phyloP scores from a whole-genome alignment of 331 rosid genomes.

The Rhamnella rubrinervis region DNA sequence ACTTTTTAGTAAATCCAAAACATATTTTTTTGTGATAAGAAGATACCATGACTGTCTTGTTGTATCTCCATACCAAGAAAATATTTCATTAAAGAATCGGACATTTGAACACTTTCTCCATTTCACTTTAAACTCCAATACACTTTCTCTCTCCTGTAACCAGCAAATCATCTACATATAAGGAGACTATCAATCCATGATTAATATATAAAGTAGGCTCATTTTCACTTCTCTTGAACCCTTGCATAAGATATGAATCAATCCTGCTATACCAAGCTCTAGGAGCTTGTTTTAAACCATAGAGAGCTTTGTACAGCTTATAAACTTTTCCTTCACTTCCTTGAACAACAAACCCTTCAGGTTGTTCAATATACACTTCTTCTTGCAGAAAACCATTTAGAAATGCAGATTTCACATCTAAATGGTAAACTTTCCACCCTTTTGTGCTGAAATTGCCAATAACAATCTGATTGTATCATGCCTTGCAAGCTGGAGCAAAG shows the following conservation, averaged over 20 bases:
- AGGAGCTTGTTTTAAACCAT: neutral
- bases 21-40: too few relatives aligned
- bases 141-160: too few relatives aligned
- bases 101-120: too few relatives aligned
- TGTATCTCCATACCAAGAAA: too few relatives aligned
- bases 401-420: neutral
- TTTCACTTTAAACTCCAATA: too few relatives aligned
- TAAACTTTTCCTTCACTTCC: neutral
- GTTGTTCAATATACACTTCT: neutral
- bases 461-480: neutral
- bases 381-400: neutral
- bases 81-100: too few relatives aligned
- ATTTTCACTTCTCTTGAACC: neutral
- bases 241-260: neutral
- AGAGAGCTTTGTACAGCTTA: neutral
- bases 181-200: too few relatives aligned
- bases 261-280: neutral
- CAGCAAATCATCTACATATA: too few relatives aligned
- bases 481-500: neutral
- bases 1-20: too few relatives aligned
- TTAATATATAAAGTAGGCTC: too few relatives aligned
- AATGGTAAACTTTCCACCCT: too few relatives aligned
- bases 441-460: neutral
- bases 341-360: neutral
- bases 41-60: too few relatives aligned